Conservation (phyloP, 768 basidiomycete species). For the Nevesoporus exiguus region DNA sequence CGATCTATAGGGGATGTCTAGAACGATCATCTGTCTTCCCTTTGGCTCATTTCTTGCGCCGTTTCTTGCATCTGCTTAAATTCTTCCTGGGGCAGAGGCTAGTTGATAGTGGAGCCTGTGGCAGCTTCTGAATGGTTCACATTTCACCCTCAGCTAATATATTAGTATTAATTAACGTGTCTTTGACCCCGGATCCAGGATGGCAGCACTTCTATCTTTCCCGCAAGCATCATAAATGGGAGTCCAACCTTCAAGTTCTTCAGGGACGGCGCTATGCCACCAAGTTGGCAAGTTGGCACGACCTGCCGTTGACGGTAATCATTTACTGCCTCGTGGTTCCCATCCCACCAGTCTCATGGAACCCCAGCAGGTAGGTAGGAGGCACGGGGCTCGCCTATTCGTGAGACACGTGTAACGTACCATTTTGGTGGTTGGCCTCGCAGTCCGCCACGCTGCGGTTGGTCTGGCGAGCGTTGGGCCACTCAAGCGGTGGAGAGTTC, state of each 20-base stretch:
- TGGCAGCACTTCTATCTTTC: slow-evolving; percentile 7
- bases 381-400: slow-evolving; percentile 17
- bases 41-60: not conserved
- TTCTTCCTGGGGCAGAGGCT: not conserved
- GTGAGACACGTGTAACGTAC: slow-evolving; percentile 20
- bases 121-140: not conserved
- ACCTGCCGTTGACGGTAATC: slow-evolving; percentile 11
- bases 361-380: slow-evolving; percentile 11
- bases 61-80: not conserved
- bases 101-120: not conserved
- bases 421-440: slow-evolving; percentile 13
- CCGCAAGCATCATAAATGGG: slow-evolving; percentile 4
- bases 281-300: too few species aligned
- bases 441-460: not conserved
- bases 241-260: not conserved
- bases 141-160: not conserved
- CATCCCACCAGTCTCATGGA: slow-evolving; percentile 18
- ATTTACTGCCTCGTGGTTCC: slow-evolving; percentile 29
- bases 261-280: slow-evolving; percentile 5
- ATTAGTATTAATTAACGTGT: not conserved
- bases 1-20: not conserved
- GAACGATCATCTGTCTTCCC: not conserved
- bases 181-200: slow-evolving; percentile 16
- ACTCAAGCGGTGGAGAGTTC: not conserved
- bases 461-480: not conserved